A percentile compares a stretch with the other conserved stretches of the same genome.
Evolutionary conservation across 2,329 filamentous ascomycete genomes (phyloP).

Genomic region (Botrytis elliptica): DNA sequence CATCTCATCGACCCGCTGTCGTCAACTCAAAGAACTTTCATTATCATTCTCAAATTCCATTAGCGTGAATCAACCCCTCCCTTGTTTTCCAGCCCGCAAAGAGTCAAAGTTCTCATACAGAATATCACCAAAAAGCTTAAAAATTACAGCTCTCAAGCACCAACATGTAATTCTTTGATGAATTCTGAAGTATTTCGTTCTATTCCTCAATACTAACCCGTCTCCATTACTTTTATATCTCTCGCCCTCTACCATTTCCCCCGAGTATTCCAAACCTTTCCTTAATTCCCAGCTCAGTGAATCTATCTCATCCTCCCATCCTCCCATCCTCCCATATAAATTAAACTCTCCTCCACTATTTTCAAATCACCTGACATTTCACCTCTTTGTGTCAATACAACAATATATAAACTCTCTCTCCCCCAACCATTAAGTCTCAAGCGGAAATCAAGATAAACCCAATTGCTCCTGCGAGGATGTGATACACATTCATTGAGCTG

Average conservation of each 20-base stretch:
- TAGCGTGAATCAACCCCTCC: fast-evolving
- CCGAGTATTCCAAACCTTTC: not conserved
- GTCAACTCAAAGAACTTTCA: not conserved
- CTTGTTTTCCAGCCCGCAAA: not conserved
- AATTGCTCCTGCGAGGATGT: not conserved
- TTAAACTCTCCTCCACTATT: fast-evolving
- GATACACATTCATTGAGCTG: fast-evolving
- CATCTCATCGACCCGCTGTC: not conserved
- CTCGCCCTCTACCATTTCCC: fast-evolving
- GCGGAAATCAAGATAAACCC: not conserved
- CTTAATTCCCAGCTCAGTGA: not conserved
- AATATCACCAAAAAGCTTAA: fast-evolving
- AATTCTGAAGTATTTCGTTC: fast-evolving
- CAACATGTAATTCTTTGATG: too few species aligned
- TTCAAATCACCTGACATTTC: fast-evolving
- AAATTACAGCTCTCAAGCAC: not conserved
- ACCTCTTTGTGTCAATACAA: fast-evolving
- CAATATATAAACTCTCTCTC: not conserved
- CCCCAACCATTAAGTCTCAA: not conserved
- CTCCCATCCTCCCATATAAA: too few species aligned
- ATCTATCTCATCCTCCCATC: not conserved
- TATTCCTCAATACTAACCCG: too few species aligned
- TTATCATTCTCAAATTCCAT: not conserved
- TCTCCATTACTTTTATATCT: not conserved
- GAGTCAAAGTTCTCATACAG: not conserved